Percentiles rank a stretch among this genome's conserved stretches.
phyloP scores from a whole-genome alignment of 2,329 filamentous ascomycete species.

The Xylaria sp. region DNA sequence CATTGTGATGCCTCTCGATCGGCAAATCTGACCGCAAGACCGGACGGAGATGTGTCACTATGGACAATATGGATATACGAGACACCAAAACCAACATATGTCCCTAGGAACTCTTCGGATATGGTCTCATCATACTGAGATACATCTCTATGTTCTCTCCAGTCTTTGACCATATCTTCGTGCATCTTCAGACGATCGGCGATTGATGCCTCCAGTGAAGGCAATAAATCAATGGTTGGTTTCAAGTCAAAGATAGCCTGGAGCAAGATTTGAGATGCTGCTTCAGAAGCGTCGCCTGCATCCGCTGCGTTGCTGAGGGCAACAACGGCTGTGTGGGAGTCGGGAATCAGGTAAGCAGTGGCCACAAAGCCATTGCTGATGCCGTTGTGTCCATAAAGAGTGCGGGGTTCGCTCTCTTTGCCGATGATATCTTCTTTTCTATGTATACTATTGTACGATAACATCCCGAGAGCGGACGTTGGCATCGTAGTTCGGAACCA shows the following conservation, averaged over 20 bases:
- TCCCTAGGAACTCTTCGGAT: conserved; percentile 2
- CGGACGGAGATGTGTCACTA: neutral
- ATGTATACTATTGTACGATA: neutral
- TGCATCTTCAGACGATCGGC: neutral
- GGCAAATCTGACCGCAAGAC: conserved; percentile 1
- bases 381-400: conserved; percentile 4
- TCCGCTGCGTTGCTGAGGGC: neutral
- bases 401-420: neutral
- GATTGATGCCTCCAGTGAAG: conserved; percentile 3
- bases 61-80: neutral
- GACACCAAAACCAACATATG: conserved; percentile 5
- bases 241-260: conserved; percentile 6
- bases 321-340: conserved; percentile 2
- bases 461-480: neutral
- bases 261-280: conserved; percentile 7
- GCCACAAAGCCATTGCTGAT: neutral
- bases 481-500: conserved; percentile 7
- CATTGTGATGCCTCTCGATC: conserved; percentile 1
- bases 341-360: neutral
- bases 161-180: neutral
- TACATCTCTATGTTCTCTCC: neutral
- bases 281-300: neutral
- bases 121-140: neutral
- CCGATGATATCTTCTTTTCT: conserved; percentile 6
- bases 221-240: neutral